Conservation (phyloP, 2,329 filamentous ascomycete genomes). For the Neonectria ditissima region DNA sequence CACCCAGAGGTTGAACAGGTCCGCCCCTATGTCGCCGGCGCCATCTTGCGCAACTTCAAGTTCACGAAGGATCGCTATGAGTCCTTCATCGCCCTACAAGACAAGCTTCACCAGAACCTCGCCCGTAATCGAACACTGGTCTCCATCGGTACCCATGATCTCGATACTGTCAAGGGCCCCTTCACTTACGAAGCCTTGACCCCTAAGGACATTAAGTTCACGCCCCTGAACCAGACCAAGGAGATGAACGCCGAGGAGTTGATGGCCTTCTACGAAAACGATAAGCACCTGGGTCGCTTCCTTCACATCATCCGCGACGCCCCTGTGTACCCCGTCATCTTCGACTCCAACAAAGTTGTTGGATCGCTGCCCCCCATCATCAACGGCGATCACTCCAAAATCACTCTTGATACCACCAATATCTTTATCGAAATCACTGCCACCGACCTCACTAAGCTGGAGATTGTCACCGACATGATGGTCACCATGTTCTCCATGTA, state of each 20-base stretch:
- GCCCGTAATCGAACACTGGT: slow-evolving; percentile 93
- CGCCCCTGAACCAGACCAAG: slow-evolving; percentile 90
- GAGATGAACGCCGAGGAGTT: slow-evolving; percentile 88
- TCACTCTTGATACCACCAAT: slow-evolving; percentile 89
- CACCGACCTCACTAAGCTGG: slow-evolving; percentile 94
- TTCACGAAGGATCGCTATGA: slow-evolving; percentile 94
- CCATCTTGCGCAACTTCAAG: slow-evolving; percentile 88
- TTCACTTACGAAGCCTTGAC: slow-evolving; percentile 96
- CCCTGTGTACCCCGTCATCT: slow-evolving; percentile 95
- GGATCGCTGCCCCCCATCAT: slow-evolving; percentile 98
- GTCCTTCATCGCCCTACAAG: slow-evolving; percentile 97
- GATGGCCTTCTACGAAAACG: slow-evolving; percentile 95
- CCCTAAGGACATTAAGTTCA: slow-evolving; percentile 93
- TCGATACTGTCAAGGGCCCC: slow-evolving; percentile 92
- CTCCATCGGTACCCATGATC: slow-evolving; percentile 96
- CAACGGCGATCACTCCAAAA: slow-evolving; percentile 97
- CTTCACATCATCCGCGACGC: slow-evolving; percentile 95
- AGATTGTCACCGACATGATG: slow-evolving; percentile 95
- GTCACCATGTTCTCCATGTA: slow-evolving; percentile 98
- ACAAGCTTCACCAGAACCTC: slow-evolving; percentile 97
- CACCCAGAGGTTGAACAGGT: slow-evolving; percentile 80
- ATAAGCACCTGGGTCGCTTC: slow-evolving; percentile 90
- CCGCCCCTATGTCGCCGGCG: slow-evolving; percentile 88
- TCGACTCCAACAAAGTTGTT: slow-evolving; percentile 86
- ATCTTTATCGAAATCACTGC: slow-evolving; percentile 98